Base-by-base conservation (phyloP, 2,329 filamentous ascomycete species). In the Arthrobotrys sinensis region DNA sequence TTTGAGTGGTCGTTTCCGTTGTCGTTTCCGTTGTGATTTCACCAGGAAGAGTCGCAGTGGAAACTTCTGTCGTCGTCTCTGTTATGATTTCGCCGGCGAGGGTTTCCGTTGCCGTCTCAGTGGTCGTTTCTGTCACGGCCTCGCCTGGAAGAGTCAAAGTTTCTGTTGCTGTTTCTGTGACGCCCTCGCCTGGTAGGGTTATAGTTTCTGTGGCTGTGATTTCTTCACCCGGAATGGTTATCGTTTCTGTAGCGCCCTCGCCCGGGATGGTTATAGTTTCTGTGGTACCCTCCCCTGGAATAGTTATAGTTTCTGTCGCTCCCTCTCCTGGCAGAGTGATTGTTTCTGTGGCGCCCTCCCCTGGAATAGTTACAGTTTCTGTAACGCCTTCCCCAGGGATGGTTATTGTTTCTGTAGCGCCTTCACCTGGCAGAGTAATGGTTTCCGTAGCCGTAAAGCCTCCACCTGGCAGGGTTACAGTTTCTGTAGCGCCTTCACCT, bases 241-340 rank as follows among this genome's bases (percentile, higher is more conserved):
- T 2, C 1, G 36, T 38, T 6, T 38, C 36, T 3, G 36, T 38
- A 12, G 6, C 36, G 3, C 8, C 36, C 8, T 38, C 36, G 12
- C 36, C 36, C 2, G 36, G 36, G 3, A 38, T 2, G 6, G 36
- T 38, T 1, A 38, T 12, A 8, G 60, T 64, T 48, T 64, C 46
- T n/a, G 60, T 64, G 1, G 28, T 4, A 3, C 40, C 38, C 12
- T 46, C n/a, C 40, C 60, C 45, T 14, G 60, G 60, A 14, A 64
- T 28, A 0, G 12, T 11, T 3, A 64, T 48, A 10, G 40, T 43
- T 11, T 32, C 34, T 10, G 12, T 19, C 4, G 8, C 14, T 46
- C 21, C 34, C 6, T 21, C 28, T 48, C 12, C 24, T 34, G 40
- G 21, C 12, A 64, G 34, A 34, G 60, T 64, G 3, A 64, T 11